phyloP scores from a whole-genome alignment of 257 asterid species.

The Nicotiana noctiflora region DNA sequence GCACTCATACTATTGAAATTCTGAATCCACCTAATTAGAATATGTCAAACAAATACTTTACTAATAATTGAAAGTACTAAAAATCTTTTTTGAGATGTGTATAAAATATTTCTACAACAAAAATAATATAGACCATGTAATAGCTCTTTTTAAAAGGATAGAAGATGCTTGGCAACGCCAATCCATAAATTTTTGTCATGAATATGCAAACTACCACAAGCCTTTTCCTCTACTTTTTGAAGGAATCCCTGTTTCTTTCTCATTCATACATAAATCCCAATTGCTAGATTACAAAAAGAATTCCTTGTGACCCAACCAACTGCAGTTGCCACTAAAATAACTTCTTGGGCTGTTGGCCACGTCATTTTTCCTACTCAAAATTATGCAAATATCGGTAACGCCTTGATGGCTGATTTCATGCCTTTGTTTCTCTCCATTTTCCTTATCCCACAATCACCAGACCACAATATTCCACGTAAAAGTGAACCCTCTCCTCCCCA shows the following conservation, averaged over 20 bases:
- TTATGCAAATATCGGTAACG: neutral
- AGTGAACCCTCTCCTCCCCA: too few species aligned
- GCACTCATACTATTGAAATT: too few species aligned
- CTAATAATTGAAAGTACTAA: too few species aligned
- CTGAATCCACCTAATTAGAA: too few species aligned
- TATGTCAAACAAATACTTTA: too few species aligned
- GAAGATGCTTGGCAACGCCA: neutral
- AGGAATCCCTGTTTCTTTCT: neutral
- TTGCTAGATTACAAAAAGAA: neutral
- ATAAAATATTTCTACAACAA: too few species aligned
- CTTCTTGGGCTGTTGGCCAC: neutral
- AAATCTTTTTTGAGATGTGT: too few species aligned
- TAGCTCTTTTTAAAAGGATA: neutral
- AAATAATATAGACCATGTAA: too few species aligned
- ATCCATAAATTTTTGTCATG: neutral
- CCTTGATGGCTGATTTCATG: conserved; percentile 6
- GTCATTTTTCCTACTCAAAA: neutral
- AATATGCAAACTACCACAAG: neutral
- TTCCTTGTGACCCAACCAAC: neutral
- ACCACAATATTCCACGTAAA: conserved; percentile 5
- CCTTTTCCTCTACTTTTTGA: neutral
- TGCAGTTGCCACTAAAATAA: neutral
- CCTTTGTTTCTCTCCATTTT: neutral
- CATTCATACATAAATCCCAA: neutral
- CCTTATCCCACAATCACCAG: neutral